Evolutionary conservation across 192 early-diverging fungal genomes (phyloP), one percentile per base, ranked within the genome.

Genomic region (Chytriomyces sp.): DNA sequence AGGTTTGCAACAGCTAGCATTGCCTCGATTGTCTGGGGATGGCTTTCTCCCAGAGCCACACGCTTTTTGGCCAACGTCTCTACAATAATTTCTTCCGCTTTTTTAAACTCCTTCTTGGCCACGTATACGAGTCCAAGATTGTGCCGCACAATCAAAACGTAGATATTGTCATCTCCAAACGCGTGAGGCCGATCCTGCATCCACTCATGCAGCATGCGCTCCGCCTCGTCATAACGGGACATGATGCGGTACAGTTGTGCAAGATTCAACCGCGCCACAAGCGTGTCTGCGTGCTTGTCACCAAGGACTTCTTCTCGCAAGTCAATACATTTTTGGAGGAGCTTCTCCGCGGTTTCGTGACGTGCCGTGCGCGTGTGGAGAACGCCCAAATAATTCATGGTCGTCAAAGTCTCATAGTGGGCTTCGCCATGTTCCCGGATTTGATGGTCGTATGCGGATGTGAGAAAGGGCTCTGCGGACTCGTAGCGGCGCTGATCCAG

Each of bases 191-290:
- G 25, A 5, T 4, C 54, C 71, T 52, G 25, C 73, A 25, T 68
- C 58, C 59, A 75, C 55, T 26, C 58, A 36, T n/a, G 30, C 14
- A 8, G 12, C 10, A 22, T 22, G 65, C 6, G 57, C 38, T 75
- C 74, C 8, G 74, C 74, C 25, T 75, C 22, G 19, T 65, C 55
- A 57, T 77, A 75, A 6, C 39, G 26, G 8, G 75, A 55, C 32
- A 65, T 55, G 6, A 17, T 8, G 14, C 6, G 6, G 40, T 73
- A 73, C 44, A 73, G 28, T 6, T 37, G 22, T 22, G 72, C 72
- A 4, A 73, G 31, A 52, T 72, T 66, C 7, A 66, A 38, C 57
- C 26, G 7, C 3, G 73, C 26, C 8, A 30, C 28, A 7, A 75
- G 32, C 7, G 74, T 75, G 34, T 57, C 41, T 12, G 59, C 59